Percentiles rank a stretch among this genome's conserved stretches.
phyloP scores from a whole-genome alignment of 345 rosid genomes.

The Durio zibethinus region DNA sequence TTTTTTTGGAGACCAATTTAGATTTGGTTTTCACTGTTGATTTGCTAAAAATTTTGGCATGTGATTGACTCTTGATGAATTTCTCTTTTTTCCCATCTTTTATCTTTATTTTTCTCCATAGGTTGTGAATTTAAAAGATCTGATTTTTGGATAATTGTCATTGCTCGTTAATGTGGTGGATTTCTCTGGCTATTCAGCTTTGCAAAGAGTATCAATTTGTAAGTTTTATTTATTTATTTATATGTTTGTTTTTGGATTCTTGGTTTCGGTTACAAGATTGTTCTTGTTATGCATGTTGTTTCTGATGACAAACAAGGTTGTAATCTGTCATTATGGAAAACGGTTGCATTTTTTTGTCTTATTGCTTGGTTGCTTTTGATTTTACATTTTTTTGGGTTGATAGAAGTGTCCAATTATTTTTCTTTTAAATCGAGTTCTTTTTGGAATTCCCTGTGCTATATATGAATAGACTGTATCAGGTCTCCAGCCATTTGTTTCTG shows the following conservation, averaged over 20 bases:
- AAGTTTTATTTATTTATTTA: neutral
- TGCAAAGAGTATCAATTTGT: neutral
- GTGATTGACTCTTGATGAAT: neutral
- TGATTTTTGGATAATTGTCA: neutral
- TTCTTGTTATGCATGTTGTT: conserved; percentile 6
- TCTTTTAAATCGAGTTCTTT: neutral
- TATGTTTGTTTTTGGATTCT: too few relatives aligned
- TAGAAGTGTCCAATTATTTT: neutral
- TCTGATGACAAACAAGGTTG: too few relatives aligned
- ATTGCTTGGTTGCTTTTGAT: neutral
- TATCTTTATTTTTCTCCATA: neutral
- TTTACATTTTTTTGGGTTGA: conserved; percentile 6
- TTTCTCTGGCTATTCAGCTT: neutral
- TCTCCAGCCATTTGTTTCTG: neutral
- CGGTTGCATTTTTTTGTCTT: conserved; percentile 8
- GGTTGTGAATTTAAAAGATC: neutral
- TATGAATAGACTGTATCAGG: neutral
- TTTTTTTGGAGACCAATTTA: neutral
- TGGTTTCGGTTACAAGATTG: neutral
- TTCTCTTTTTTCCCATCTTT: neutral
- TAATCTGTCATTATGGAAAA: neutral
- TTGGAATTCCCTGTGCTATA: neutral
- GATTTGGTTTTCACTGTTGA: neutral
- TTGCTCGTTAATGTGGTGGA: neutral
- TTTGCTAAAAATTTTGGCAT: neutral